Conservation (phyloP, 768 basidiomycete genomes). For the Galerina sulciceps region DNA sequence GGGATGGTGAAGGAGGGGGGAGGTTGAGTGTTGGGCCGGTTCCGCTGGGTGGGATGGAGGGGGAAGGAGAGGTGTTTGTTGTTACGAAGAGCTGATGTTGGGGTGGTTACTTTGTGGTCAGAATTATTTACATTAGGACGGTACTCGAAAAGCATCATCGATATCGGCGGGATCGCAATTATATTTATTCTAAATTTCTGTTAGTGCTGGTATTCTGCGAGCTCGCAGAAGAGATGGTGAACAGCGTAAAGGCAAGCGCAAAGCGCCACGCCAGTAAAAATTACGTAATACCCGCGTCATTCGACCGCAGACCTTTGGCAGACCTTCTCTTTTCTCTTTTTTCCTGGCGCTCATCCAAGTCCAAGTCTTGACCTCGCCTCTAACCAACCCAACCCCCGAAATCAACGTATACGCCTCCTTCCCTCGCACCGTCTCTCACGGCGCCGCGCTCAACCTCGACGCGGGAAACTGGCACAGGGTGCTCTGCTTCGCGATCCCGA, state of each 20-base stretch:
- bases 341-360: neutral
- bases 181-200: too few species aligned
- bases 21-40: constrained; percentile 2
- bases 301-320: too few species aligned
- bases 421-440: neutral
- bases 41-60: neutral
- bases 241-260: too few species aligned
- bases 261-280: too few species aligned
- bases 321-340: too few species aligned
- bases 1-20: constrained; percentile 2
- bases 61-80: neutral
- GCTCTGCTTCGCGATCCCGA: neutral
- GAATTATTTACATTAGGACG: too few species aligned
- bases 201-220: too few species aligned
- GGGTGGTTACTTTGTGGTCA: neutral
- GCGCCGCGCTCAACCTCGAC: neutral
- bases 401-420: neutral
- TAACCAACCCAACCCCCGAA: neutral
- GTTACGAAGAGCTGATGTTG: neutral
- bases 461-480: neutral
- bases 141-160: too few species aligned
- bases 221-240: too few species aligned
- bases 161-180: too few species aligned
- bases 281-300: too few species aligned
- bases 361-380: neutral